Percentiles rank a stretch among this genome's conserved stretches.
Evolutionary conservation across 1,284 basidiomycete genomes (phyloP).

Genomic region (Phellopilus nigrolimitatus): DNA sequence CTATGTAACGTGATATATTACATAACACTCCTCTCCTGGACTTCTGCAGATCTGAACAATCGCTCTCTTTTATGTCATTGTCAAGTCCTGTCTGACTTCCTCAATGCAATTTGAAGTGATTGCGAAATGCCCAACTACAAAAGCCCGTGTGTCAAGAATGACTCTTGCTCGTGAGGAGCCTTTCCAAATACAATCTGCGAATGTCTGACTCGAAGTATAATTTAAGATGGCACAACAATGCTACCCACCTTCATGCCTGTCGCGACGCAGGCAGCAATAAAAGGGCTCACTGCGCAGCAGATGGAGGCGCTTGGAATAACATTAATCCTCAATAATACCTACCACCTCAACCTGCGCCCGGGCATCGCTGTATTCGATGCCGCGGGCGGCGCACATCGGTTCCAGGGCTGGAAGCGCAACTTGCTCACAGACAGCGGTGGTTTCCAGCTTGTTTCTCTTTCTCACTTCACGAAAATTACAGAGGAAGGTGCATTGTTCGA

Average conservation of each 20-base stretch:
- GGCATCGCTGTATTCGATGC: constrained; percentile 66
- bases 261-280: constrained; percentile 83
- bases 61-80: too few species aligned
- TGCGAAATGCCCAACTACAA: constrained; percentile 71
- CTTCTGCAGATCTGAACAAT: too few species aligned
- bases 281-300: constrained; percentile 80
- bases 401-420: constrained; percentile 81
- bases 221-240: constrained; percentile 69
- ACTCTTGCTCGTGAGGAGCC: constrained; percentile 37
- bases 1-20: too few species aligned
- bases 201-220: constrained; percentile 8
- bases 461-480: constrained; percentile 78
- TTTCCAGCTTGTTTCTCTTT: constrained; percentile 81
- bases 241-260: constrained; percentile 89
- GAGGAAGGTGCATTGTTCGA: constrained; percentile 82
- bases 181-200: constrained; percentile 6
- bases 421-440: constrained; percentile 85
- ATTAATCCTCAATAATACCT: constrained; percentile 81
- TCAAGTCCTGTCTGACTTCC: too few species aligned
- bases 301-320: constrained; percentile 74
- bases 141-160: constrained; percentile 75
- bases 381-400: constrained; percentile 76
- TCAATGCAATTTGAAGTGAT: constrained; percentile 75
- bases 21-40: too few species aligned
- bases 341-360: constrained; percentile 77